Base-by-base conservation (phyloP, 805 yeast genomes). In the Schizosaccharomyces osmophilus region DNA sequence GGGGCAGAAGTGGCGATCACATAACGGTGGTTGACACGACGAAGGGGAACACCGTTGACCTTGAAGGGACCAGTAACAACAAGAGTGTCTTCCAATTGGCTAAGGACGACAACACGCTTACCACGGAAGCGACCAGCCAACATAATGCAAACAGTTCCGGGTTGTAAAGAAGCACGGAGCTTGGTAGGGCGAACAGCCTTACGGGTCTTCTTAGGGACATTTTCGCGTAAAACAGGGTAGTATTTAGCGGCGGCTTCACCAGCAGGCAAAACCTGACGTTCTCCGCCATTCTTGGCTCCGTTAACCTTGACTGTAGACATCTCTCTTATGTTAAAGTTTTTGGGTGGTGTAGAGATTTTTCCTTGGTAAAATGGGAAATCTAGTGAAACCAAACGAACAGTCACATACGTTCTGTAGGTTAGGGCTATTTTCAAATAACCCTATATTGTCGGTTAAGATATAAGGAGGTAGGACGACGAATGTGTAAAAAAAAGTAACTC, bases 111-210 rank as follows among this genome's bases (percentile, higher is more conserved):
- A 72, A 93, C 98, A 81, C 97, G 89, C 87, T 90, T 93, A 77
- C 98, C 98, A 79, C 98, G 87, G 95, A 88, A 90, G 79, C 96
- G 87, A 76, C 98, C 98, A 73, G 97, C 97, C 75, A 90, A 83
- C 76, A 90, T 79, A 77, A 90, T 90, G 75, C 93, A 81, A 70
- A 90, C 97, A 73, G 97, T 85, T 77, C 98, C 98, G 78, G 97
- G 97, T 69, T 85, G 94, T 73, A 90, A 81, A 67, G 96, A 85
- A 73, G 95, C 81, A 78, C 97, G 88, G 77, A 93, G 82, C 78
- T 85, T 85, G 78, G 87, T 93, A 73, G 97, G 94, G 75, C 88
- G 87, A 72, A 80, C 79, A 71, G 89, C 74, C 84, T 88, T 87
- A 84, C 95, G 87, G 74, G 87, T 62, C 64, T 81, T 82, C 81